Conservation (phyloP, 768 basidiomycete species). For the Russula ochroleuca region DNA sequence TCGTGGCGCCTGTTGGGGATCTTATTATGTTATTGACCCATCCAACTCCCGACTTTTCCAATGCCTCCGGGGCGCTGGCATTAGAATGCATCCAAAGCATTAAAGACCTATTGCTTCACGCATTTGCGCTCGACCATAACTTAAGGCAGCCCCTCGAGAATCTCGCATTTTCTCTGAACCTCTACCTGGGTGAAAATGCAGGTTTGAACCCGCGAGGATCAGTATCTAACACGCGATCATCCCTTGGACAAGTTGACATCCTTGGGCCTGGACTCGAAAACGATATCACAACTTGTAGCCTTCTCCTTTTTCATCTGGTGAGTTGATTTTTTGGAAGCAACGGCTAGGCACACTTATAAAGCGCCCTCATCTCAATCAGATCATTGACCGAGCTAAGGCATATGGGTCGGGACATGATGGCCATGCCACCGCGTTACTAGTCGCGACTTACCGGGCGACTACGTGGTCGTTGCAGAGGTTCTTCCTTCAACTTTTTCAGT, state of each 20-base stretch:
- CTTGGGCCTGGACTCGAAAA: constrained; percentile 25
- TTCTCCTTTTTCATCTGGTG: constrained; percentile 27
- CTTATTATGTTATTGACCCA: constrained; percentile 19
- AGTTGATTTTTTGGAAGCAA: neutral
- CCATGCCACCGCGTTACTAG: constrained; percentile 50
- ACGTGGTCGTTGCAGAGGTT: constrained; percentile 61
- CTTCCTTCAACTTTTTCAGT: constrained; percentile 62
- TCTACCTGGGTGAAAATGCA: constrained; percentile 23
- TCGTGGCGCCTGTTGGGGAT: constrained; percentile 19
- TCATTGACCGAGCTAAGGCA: constrained; percentile 20
- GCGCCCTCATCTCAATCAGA: constrained; percentile 1
- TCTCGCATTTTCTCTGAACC: constrained; percentile 25
- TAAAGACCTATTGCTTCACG: constrained; percentile 23
- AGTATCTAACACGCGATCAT: constrained; percentile 14
- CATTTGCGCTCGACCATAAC: constrained; percentile 20
- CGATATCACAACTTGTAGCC: constrained; percentile 22
- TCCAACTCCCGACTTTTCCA: constrained; percentile 20
- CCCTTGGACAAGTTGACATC: constrained; percentile 26
- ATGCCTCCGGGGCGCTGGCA: constrained; percentile 17
- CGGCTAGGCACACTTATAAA: neutral
- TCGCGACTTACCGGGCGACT: constrained; percentile 55
- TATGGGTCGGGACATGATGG: constrained; percentile 27
- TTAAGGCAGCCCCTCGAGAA: constrained; percentile 24
- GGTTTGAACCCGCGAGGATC: constrained; percentile 19
- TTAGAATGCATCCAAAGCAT: constrained; percentile 27